Percentiles rank a stretch among this genome's conserved stretches.
phyloP scores from a whole-genome alignment of 495 filamentous ascomycete genomes.

The Lichina pygmaea region DNA sequence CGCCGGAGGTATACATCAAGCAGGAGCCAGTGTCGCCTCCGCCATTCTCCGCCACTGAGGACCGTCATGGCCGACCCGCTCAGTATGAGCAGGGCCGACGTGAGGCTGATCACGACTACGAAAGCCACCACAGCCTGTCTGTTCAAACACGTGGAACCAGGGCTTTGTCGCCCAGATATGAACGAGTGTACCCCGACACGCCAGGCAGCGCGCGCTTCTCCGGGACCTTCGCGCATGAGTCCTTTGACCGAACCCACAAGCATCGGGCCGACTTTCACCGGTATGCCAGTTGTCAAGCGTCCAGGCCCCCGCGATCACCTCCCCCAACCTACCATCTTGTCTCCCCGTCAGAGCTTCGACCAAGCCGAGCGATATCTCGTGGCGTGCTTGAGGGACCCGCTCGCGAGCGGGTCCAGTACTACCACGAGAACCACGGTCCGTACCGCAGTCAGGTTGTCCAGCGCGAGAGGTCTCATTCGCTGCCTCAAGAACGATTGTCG shows the following conservation, averaged over 20 bases:
- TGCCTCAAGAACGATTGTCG: conserved; percentile 18
- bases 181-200: conserved; percentile 18
- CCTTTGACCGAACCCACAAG: conserved; percentile 16
- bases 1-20: conserved; percentile 43
- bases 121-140: conserved; percentile 13
- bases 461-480: conserved; percentile 25
- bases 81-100: conserved; percentile 23
- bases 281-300: conserved; percentile 24
- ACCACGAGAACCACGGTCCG: conserved; percentile 24
- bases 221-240: conserved; percentile 17
- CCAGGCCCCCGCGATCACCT: conserved; percentile 12
- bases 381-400: conserved; percentile 23
- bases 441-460: conserved; percentile 16
- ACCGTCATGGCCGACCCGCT: conserved; percentile 10
- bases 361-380: conserved; percentile 31
- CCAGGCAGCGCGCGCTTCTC: conserved; percentile 14
- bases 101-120: conserved; percentile 16
- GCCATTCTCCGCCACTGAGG: conserved; percentile 25
- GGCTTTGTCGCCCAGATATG: not conserved
- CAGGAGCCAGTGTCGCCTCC: conserved; percentile 68
- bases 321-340: conserved; percentile 13
- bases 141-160: not conserved
- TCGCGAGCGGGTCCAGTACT: conserved; percentile 24
- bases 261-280: conserved; percentile 30
- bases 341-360: conserved; percentile 16